These are phyloP conservation scores for Trichomonas tenax DNA, from an alignment of 208 protist genomes.

Conservation along the genomic window DNA sequence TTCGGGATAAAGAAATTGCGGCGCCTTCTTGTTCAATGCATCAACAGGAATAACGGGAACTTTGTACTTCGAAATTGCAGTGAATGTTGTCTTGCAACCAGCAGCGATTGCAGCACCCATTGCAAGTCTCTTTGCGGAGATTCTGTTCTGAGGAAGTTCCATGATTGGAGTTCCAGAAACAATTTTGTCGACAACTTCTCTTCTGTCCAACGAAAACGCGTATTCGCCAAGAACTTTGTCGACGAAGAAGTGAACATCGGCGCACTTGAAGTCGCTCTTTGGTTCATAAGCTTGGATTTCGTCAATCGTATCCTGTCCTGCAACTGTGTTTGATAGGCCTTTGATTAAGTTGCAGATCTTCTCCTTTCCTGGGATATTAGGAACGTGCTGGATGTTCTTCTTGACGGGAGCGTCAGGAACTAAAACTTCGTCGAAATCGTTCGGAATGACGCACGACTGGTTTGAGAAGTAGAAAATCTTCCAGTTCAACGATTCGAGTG, in stretches of 20 bases:
- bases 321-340: not conserved
- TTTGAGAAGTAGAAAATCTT: not conserved
- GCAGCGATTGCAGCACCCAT: not conserved
- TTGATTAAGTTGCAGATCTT: not conserved
- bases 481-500: not conserved
- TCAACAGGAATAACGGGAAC: not conserved
- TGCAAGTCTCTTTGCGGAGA: not conserved
- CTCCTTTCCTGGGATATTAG: not conserved
- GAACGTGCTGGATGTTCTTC: not conserved
- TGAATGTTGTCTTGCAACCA: not conserved
- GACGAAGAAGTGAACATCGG: not conserved
- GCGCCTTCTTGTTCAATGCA: not conserved
- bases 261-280: not conserved
- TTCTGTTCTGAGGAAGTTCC: not conserved
- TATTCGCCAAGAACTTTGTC: not conserved
- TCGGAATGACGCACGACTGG: not conserved
- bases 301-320: not conserved
- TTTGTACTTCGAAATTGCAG: not conserved
- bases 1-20: not conserved
- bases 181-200: not conserved
- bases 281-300: not conserved
- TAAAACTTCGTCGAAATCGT: not conserved
- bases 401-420: not conserved
- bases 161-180: not conserved
- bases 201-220: not conserved